Evolutionary conservation across 305 asterid species (phyloP).

Genomic region (Rubia occidens): DNA sequence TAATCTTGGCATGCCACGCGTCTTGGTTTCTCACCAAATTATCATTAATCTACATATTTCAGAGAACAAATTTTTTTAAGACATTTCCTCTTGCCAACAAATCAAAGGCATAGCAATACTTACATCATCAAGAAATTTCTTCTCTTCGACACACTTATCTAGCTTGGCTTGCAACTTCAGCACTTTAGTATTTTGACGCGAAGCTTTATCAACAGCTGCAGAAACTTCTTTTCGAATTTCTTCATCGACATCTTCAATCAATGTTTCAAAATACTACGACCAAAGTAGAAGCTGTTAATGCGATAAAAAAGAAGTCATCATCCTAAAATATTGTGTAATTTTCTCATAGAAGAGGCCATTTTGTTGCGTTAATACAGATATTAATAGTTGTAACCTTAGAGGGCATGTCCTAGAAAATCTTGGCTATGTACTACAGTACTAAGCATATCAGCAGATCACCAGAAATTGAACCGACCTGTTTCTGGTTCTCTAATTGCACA

Average conservation of each 20-base stretch:
- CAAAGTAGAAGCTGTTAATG: constrained; percentile 25
- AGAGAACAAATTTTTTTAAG: constrained; percentile 17
- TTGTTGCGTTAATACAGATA: background rate
- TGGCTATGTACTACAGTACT: background rate
- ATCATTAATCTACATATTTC: constrained; percentile 56
- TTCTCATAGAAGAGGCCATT: background rate
- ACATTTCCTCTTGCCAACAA: constrained; percentile 1
- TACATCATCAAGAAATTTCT: constrained; percentile 73
- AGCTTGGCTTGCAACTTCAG: constrained; percentile 61
- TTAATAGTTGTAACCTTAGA: background rate
- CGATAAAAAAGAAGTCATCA: constrained; percentile 20
- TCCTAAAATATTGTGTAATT: constrained; percentile 9
- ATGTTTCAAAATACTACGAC: constrained; percentile 74
- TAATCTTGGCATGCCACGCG: constrained; percentile 66
- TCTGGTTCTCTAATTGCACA: constrained; percentile 86
- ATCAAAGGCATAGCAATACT: constrained; percentile 22
- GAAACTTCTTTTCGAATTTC: constrained; percentile 55
- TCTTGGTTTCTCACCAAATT: constrained; percentile 68
- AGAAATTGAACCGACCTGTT: constrained; percentile 40
- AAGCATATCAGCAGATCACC: background rate
- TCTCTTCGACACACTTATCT: constrained; percentile 51
- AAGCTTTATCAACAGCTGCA: constrained; percentile 61
- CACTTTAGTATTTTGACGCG: constrained; percentile 60
- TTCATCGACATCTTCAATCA: constrained; percentile 61
- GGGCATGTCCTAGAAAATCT: background rate